Conservation (phyloP, 106 monocot species). For the Dendrobium catenatum region DNA sequence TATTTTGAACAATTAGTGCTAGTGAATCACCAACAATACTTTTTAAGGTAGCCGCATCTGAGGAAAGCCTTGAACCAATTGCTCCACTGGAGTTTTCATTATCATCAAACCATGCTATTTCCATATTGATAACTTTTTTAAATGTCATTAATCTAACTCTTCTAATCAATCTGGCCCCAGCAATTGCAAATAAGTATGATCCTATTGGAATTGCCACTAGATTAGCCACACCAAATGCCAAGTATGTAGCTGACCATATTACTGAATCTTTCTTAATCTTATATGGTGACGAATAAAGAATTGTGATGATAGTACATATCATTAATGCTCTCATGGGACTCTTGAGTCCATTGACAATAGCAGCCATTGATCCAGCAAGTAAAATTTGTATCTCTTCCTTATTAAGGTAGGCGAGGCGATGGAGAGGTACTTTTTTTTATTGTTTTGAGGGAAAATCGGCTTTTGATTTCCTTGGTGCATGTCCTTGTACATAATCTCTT, state of each 20-base stretch:
- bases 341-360: conserved; percentile 9
- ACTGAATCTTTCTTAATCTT: conserved; percentile 22
- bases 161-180: conserved; percentile 8
- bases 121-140: conserved; percentile 13
- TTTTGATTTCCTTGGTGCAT: no score
- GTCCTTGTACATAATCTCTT: no score
- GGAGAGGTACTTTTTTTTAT: conserved; percentile 7
- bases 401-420: conserved; percentile 21
- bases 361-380: conserved; percentile 17
- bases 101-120: conserved; percentile 39
- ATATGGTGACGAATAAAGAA: conserved; percentile 17
- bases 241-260: conserved; percentile 25
- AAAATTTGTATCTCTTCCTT: conserved; percentile 24
- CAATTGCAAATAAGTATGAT: conserved; percentile 1
- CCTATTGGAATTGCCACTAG: background rate
- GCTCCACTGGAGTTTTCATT: conserved; percentile 37
- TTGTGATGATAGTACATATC: conserved; percentile 12
- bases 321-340: conserved; percentile 23
- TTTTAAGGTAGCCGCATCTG: conserved; percentile 39
- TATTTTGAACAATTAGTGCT: conserved; percentile 26
- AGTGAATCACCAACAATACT: conserved; percentile 44
- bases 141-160: conserved; percentile 5
- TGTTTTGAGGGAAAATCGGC: background rate
- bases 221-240: background rate
- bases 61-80: conserved; percentile 39